Evolutionary conservation across 352 stramenopile species (phyloP).

Genomic region (Phytopythium boreale): DNA sequence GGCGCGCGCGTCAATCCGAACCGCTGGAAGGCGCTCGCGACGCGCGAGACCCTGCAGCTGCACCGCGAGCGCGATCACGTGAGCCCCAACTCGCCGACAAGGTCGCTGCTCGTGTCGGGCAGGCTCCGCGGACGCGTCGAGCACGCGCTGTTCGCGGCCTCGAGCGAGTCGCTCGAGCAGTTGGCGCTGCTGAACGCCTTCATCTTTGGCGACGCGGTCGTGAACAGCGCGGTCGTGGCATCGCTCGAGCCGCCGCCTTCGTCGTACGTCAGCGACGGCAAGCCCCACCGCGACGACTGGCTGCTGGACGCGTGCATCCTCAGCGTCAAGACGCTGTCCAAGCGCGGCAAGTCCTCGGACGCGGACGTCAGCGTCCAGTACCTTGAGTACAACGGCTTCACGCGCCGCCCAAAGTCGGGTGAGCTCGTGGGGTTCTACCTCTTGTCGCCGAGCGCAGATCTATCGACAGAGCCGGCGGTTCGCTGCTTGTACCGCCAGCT

Average conservation of each 20-base stretch:
- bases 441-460: slow-evolving; percentile 6
- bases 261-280: slow-evolving; percentile 10
- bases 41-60: slow-evolving; percentile 47
- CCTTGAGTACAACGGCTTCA: slow-evolving; percentile 9
- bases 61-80: slow-evolving; percentile 31
- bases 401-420: slow-evolving; percentile 2
- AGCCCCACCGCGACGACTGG: slow-evolving; percentile 4
- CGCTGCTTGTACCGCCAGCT: slow-evolving; percentile 44
- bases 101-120: slow-evolving; percentile 22
- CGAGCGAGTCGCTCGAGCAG: slow-evolving; percentile 28
- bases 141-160: slow-evolving; percentile 24
- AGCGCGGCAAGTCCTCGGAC: neutral
- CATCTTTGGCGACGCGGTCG: slow-evolving; percentile 5
- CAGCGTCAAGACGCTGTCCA: slow-evolving; percentile 10
- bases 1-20: slow-evolving; percentile 32
- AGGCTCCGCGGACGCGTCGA: slow-evolving; percentile 25
- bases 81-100: neutral
- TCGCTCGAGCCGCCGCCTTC: slow-evolving; percentile 12
- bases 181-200: slow-evolving; percentile 15
- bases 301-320: slow-evolving; percentile 10
- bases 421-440: slow-evolving; percentile 37
- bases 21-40: slow-evolving; percentile 36
- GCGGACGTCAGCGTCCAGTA: neutral
- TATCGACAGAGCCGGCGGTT: slow-evolving; percentile 16
- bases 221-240: slow-evolving; percentile 8